Percentiles rank a stretch among this genome's conserved stretches.
These are phyloP conservation scores for Telopea speciosissima DNA, from an alignment of 177 flowering plant genomes.

Conservation along the genomic window DNA sequence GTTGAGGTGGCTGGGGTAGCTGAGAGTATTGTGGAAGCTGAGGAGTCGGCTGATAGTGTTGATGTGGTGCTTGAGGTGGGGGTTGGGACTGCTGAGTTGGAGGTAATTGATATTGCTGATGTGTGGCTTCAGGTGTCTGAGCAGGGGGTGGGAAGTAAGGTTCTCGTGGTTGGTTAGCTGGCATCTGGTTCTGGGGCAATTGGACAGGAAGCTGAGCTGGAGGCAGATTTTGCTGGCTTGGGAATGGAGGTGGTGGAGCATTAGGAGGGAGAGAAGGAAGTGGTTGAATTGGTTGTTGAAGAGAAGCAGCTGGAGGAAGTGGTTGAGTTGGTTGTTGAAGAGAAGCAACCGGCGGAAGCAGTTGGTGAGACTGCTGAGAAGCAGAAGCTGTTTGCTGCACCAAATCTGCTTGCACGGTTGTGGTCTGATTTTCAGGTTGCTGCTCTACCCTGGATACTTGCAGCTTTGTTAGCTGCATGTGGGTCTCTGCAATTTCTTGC, in stretches of 20 bases:
- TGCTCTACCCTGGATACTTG: constrained; percentile 47
- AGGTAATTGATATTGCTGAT: constrained; percentile 53
- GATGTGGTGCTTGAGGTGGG: constrained; percentile 38
- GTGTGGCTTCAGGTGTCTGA: constrained; percentile 45
- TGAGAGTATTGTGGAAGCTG: constrained; percentile 40
- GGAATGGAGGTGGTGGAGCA: constrained; percentile 33
- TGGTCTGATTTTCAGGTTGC: constrained; percentile 36
- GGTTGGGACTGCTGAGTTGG: constrained; percentile 44
- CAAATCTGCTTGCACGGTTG: constrained; percentile 30
- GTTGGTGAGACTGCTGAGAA: constrained; percentile 49
- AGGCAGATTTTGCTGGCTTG: background rate
- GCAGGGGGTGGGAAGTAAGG: constrained; percentile 45
- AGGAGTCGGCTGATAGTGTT: constrained; percentile 40
- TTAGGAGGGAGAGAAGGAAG: constrained; percentile 34
- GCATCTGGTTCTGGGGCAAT: constrained; percentile 32
- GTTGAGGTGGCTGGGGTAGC: constrained; percentile 33
- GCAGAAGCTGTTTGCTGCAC: constrained; percentile 41
- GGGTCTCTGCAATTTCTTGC: constrained; percentile 71
- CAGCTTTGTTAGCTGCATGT: constrained; percentile 53
- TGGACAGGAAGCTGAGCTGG: constrained; percentile 4
- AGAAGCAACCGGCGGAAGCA: constrained; percentile 27
- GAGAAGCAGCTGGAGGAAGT: constrained; percentile 27
- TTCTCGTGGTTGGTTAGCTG: constrained; percentile 45
- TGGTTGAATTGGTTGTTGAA: constrained; percentile 29
- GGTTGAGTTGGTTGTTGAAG: constrained; percentile 40